Evolutionary conservation across 176 grass and related monocot species (phyloP), one percentile per base, ranked within the genome.

Genomic region (Zizania latifolia): DNA sequence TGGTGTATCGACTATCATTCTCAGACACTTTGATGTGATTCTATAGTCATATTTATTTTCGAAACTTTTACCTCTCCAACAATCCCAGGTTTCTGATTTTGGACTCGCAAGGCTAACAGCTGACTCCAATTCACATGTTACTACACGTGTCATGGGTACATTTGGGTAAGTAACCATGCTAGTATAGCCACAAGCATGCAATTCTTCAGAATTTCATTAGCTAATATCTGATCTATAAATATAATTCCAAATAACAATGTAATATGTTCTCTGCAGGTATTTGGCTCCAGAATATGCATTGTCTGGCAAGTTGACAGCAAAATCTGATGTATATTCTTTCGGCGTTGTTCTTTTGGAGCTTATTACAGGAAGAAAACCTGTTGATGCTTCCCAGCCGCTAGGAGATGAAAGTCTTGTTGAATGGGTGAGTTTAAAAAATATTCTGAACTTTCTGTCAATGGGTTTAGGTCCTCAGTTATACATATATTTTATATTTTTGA

Each of bases 251-350:
- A 8, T 36, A 62, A 53, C 24, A 72, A 78, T 84, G 19, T 70
- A 10, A 8, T 64, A 45, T 35, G 33, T 38, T 55, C 32, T 67
- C 48, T 86, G 12, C 79, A 99, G 96, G 82, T 99, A 99, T 77
- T 76, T 99, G 30, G 92, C 96, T 84, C 96, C 96, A 58, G 96
- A 99, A 75, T 99, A 99, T 90, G 96, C 87, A 65, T 83, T 83
- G 40, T 95, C 89, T 1, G 92, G 96, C 64, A 95, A 95, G 71
- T 81, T 99, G 70, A 95, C 96, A 35, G 80, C 89, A 60, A 99
- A 99, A 85, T 99, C 92, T 82, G 96, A 99, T 82, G 77, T 99
- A 37, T 99, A 99, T 92, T 99, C 96, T 56, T 99, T 99, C 56
- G 96, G 96, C 33, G 96, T 99, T 39, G 92, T 99, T 84, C 91